phyloP scores from a whole-genome alignment of 169 alveolate species.

The Eimeria acervulina region DNA sequence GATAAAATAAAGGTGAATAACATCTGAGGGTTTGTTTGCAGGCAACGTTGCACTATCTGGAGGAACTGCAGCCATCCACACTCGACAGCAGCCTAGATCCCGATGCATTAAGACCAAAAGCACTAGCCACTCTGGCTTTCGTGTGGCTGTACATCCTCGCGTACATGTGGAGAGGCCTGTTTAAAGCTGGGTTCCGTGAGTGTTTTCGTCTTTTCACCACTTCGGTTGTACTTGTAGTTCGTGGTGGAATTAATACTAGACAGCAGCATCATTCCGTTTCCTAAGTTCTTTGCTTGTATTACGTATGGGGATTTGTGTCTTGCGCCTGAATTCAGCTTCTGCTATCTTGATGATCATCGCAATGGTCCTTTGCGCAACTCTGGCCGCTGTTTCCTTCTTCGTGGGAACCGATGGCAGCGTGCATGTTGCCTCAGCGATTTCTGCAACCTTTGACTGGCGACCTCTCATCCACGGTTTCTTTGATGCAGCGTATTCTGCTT shows the following conservation, averaged over 20 bases:
- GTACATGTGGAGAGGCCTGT: conserved; percentile 81
- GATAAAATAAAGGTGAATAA: not conserved
- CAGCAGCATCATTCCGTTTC: not conserved
- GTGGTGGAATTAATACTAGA: not conserved
- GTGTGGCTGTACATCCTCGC: conserved; percentile 82
- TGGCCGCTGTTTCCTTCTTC: conserved; percentile 68
- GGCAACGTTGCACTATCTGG: conserved; percentile 76
- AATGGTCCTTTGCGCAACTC: conserved; percentile 79
- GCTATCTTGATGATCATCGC: conserved; percentile 76
- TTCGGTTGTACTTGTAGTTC: not conserved
- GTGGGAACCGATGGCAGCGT: conserved; percentile 68
- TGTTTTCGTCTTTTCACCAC: not conserved
- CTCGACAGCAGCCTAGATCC: conserved; percentile 43
- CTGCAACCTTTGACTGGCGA: conserved; percentile 68
- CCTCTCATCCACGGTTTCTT: conserved; percentile 48
- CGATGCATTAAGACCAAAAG: conserved; percentile 62
- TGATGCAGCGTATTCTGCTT: conserved; percentile 43
- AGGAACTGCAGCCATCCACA: conserved; percentile 75
- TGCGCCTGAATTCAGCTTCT: conserved; percentile 47
- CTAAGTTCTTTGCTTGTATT: not conserved
- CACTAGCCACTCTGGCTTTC: conserved; percentile 57
- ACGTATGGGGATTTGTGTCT: not conserved
- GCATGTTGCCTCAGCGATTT: conserved; percentile 44
- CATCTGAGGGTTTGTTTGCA: not conserved
- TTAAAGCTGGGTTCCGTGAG: conserved; percentile 81